phyloP scores from a whole-genome alignment of 495 filamentous ascomycete genomes.

The Trichoderma gamsii region DNA sequence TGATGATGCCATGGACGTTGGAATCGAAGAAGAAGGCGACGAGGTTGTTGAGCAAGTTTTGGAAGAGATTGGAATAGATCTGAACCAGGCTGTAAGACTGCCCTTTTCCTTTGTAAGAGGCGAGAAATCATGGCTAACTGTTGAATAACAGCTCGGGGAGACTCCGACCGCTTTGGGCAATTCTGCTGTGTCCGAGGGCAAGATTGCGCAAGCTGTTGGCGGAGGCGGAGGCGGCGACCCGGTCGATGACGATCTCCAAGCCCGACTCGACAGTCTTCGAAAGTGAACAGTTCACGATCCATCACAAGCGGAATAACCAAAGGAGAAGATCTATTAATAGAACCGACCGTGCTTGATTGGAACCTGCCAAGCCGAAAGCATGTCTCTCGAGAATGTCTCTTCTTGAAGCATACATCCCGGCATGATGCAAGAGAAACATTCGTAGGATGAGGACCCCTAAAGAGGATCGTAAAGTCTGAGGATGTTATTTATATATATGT shows the following conservation, averaged over 20 bases:
- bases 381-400: background rate
- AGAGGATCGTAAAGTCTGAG: background rate
- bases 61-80: constrained; percentile 93
- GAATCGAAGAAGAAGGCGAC: constrained; percentile 84
- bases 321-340: background rate
- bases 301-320: background rate
- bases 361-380: background rate
- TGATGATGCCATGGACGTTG: constrained; percentile 92
- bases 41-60: constrained; percentile 94
- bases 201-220: constrained; percentile 72
- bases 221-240: constrained; percentile 53
- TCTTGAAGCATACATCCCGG: too few relatives aligned
- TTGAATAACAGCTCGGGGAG: constrained; percentile 59
- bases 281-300: constrained; percentile 25
- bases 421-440: background rate
- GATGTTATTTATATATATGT: background rate
- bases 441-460: background rate
- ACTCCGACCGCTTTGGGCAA: constrained; percentile 66
- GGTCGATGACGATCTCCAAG: constrained; percentile 75
- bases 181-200: constrained; percentile 52
- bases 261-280: constrained; percentile 71
- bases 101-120: constrained; percentile 4
- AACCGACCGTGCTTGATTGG: too few relatives aligned
- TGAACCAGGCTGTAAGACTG: constrained; percentile 71
- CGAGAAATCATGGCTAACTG: constrained; percentile 17